These are phyloP conservation scores for Corymbia citriodora DNA, from an alignment of 441 rosid species.

Conservation along the genomic window DNA sequence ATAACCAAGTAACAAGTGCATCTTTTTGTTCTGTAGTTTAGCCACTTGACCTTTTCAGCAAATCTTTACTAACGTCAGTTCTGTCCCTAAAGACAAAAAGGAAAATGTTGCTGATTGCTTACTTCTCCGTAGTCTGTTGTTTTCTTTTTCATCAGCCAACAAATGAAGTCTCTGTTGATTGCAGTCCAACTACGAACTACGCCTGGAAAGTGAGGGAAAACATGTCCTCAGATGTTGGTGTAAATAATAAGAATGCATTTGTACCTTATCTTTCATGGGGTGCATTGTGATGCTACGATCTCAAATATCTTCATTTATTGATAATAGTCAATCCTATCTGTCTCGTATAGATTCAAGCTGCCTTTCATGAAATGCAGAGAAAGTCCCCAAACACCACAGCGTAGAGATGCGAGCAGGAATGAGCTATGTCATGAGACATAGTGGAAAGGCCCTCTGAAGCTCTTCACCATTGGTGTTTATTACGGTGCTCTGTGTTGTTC, in stretches of 20 bases:
- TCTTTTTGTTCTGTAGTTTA: not conserved
- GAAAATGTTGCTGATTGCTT: no score
- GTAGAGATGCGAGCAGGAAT: not conserved
- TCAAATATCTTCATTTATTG: not conserved
- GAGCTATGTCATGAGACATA: not conserved
- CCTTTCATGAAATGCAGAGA: fast-evolving
- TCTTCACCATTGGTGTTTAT: not conserved
- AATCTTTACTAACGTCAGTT: no score
- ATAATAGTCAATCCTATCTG: not conserved
- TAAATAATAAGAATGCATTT: not conserved
- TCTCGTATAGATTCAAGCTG: not conserved
- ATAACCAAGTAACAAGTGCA: not conserved
- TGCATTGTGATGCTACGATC: fast-evolving
- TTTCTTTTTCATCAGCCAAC: not conserved
- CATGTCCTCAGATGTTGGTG: not conserved
- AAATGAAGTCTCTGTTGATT: not conserved
- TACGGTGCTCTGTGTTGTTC: fast-evolving
- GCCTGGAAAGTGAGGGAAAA: fast-evolving
- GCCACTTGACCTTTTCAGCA: not conserved
- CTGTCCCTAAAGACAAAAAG: not conserved
- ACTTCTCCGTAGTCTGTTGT: not conserved
- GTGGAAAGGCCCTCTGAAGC: not conserved
- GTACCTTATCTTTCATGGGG: not conserved
- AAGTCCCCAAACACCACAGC: not conserved
- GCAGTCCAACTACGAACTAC: fast-evolving